Evolutionary conservation across 345 rosid genomes (phyloP).

Genomic region (Clausena lansium): DNA sequence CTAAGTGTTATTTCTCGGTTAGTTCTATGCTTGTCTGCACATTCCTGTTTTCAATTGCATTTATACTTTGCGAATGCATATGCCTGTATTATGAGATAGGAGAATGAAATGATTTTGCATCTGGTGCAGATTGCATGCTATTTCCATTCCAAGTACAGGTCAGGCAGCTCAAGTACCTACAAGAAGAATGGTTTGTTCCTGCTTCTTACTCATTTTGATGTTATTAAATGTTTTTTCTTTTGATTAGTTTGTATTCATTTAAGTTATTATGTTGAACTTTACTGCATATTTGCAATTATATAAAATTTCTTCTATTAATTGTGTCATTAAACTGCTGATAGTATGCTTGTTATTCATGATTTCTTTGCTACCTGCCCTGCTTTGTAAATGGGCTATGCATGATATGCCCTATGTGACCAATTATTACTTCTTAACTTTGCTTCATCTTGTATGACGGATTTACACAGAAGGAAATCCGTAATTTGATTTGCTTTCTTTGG

Average conservation of each 20-base stretch:
- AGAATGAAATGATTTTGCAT: not conserved
- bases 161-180: conserved; percentile 67
- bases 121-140: conserved; percentile 59
- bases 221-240: not conserved
- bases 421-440: not conserved
- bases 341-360: not conserved
- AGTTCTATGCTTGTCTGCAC: conserved; percentile 22
- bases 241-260: not conserved
- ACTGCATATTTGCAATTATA: not conserved
- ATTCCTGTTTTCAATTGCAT: not conserved
- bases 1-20: conserved; percentile 83
- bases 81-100: not conserved
- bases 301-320: not conserved
- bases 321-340: not conserved
- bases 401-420: not conserved
- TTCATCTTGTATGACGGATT: not conserved
- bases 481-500: not conserved
- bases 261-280: not conserved
- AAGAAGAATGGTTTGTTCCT: conserved; percentile 60
- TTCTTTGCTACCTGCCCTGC: not conserved
- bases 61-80: not conserved
- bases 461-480: not conserved
- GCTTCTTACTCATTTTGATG: conserved; percentile 1
- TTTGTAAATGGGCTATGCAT: not conserved
- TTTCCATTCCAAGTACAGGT: conserved; percentile 77